Conservation (phyloP, 2,329 filamentous ascomycete species). For the Phoma herbarum region DNA sequence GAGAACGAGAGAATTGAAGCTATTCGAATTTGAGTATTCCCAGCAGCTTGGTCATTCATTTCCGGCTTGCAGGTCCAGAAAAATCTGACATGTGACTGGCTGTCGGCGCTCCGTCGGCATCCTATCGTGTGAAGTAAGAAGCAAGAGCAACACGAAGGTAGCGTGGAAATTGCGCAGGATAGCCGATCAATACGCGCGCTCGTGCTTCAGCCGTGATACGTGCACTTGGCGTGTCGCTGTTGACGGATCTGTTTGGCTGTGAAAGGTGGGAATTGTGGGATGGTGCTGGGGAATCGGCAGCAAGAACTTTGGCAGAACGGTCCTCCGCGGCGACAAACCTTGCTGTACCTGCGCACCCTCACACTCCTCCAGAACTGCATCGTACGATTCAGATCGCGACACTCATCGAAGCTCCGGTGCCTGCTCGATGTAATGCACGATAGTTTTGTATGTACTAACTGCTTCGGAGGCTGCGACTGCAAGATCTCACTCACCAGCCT, state of each 20-base stretch:
- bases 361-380: background rate
- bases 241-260: background rate
- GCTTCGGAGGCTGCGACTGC: background rate
- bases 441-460: background rate
- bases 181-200: background rate
- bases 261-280: background rate
- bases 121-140: background rate
- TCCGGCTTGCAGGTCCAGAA: slow-evolving; percentile 2
- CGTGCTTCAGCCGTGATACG: background rate
- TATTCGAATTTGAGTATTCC: background rate
- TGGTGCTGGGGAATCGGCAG: background rate
- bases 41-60: background rate
- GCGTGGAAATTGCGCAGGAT: background rate
- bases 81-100: background rate
- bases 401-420: too few species aligned
- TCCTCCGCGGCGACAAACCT: background rate
- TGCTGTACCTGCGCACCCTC: background rate
- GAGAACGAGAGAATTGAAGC: background rate
- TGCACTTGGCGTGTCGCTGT: background rate
- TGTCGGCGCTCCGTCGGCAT: slow-evolving; percentile 8
- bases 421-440: background rate
- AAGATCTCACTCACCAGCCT: background rate
- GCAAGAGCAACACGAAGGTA: background rate
- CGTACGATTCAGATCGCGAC: background rate
- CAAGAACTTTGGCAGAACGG: background rate